A percentile compares a stretch with the other conserved stretches of the same genome.
These are phyloP conservation scores for Verticillium nubilum DNA, from an alignment of 2,329 filamentous ascomycete species.

Conservation along the genomic window DNA sequence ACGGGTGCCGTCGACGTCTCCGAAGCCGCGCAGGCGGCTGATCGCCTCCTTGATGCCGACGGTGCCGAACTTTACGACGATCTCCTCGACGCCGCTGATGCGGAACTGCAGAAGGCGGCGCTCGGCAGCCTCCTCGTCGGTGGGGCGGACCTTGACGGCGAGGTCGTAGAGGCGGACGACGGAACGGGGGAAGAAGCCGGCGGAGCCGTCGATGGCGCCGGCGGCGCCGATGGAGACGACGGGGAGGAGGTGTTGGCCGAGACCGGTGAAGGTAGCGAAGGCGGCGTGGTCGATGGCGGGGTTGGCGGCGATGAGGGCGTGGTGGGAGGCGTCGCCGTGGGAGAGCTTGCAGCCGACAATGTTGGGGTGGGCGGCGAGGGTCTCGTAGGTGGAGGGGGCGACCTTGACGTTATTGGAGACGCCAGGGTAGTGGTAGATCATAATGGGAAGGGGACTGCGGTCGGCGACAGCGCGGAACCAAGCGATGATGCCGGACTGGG, in stretches of 20 bases:
- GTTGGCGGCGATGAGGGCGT: conserved; percentile 54
- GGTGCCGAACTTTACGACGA: conserved; percentile 54
- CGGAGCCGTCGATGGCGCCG: conserved; percentile 57
- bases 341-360: conserved; percentile 67
- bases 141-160: conserved; percentile 19
- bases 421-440: conserved; percentile 62
- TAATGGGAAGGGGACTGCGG: conserved; percentile 48
- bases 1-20: conserved; percentile 53
- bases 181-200: conserved; percentile 58
- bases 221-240: conserved; percentile 52
- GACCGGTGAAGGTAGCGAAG: conserved; percentile 59
- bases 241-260: conserved; percentile 61
- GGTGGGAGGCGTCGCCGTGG: conserved; percentile 61
- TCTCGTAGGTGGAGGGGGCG: conserved; percentile 49
- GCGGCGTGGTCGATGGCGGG: conserved; percentile 52
- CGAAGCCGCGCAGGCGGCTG: conserved; percentile 52
- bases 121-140: conserved; percentile 39
- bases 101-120: conserved; percentile 53
- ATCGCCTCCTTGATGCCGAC: conserved; percentile 63
- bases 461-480: conserved; percentile 58
- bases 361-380: conserved; percentile 56
- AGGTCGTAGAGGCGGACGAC: conserved; percentile 53
- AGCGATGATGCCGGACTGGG: conserved; percentile 48
- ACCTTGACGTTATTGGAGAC: conserved; percentile 62
- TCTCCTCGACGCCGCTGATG: conserved; percentile 56